Evolutionary conservation across 139 green algal genomes (phyloP).

Genomic region (Coelastrella sp.): DNA sequence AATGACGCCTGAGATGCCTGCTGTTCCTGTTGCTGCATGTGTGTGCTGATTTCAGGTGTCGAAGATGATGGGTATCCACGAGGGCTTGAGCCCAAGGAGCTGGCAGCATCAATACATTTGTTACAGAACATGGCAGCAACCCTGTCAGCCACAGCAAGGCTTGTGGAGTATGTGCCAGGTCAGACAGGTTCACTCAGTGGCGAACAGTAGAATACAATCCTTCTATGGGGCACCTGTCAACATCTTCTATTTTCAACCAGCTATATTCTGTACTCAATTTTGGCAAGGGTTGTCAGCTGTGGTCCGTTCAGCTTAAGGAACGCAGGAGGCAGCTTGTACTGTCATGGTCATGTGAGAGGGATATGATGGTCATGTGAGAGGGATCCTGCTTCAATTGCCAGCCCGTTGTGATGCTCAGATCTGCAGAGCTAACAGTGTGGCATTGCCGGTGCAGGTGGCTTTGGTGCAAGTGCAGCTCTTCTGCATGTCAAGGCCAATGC

Average conservation of each 20-base stretch:
- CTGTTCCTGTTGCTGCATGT: not conserved
- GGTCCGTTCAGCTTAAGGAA: too few relatives aligned
- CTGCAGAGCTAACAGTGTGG: not conserved
- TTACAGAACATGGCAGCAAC: conserved; percentile 76
- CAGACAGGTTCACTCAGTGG: not conserved
- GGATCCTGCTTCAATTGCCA: not conserved
- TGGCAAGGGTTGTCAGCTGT: too few relatives aligned
- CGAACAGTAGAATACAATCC: not conserved
- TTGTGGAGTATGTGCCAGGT: conserved; percentile 32
- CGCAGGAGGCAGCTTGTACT: too few relatives aligned
- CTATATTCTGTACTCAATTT: too few relatives aligned
- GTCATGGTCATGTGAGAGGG: too few relatives aligned
- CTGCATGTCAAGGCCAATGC: conserved; percentile 63
- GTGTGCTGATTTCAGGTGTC: conserved; percentile 64
- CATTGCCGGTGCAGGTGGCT: not conserved
- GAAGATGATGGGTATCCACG: conserved; percentile 88
- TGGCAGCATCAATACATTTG: conserved; percentile 71
- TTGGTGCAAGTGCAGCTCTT: conserved; percentile 63
- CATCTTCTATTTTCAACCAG: too few relatives aligned
- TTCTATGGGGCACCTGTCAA: too few relatives aligned
- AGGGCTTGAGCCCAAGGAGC: conserved; percentile 70
- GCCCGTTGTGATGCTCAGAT: not conserved
- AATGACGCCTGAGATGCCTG: not conserved
- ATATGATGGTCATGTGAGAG: not conserved
- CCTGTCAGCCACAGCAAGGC: conserved; percentile 48